phyloP scores from a whole-genome alignment of 1,139 yeast genomes.

The Sugiyamaella neomexicana region DNA sequence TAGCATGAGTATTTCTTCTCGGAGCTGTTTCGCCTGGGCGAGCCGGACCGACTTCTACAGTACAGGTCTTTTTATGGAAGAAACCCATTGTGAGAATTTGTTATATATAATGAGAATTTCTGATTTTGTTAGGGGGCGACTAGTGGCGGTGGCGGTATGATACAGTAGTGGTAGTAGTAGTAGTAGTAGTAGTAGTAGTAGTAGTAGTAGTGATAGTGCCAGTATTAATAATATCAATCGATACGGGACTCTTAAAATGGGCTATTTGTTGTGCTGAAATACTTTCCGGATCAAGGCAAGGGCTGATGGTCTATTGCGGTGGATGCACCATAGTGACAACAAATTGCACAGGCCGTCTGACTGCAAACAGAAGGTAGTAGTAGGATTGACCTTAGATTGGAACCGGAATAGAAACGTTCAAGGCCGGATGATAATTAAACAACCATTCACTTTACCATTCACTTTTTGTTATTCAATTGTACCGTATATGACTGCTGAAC shows the following conservation, averaged over 20 bases:
- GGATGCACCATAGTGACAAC: neutral
- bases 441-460: too few relatives aligned
- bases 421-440: too few relatives aligned
- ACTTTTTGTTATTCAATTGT: too few relatives aligned
- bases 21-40: slow-evolving; percentile 89
- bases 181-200: neutral
- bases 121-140: neutral
- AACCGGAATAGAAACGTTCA: too few relatives aligned
- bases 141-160: too few relatives aligned
- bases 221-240: too few relatives aligned
- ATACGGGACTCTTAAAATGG: neutral
- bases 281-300: neutral
- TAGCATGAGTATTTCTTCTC: slow-evolving; percentile 67
- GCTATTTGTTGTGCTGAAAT: neutral
- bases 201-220: too few relatives aligned
- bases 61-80: slow-evolving; percentile 36
- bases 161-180: too few relatives aligned
- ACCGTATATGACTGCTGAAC: too few relatives aligned
- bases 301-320: neutral
- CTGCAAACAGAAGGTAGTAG: neutral
- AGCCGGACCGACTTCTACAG: slow-evolving; percentile 79
- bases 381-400: too few relatives aligned
- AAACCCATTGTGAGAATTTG: slow-evolving; percentile 7
- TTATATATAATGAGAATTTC: neutral
- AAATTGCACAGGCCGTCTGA: neutral